Percentiles rank a stretch among this genome's conserved stretches.
Evolutionary conservation across 2,329 filamentous ascomycete species (phyloP).

Genomic region (Venturia oleaginea): DNA sequence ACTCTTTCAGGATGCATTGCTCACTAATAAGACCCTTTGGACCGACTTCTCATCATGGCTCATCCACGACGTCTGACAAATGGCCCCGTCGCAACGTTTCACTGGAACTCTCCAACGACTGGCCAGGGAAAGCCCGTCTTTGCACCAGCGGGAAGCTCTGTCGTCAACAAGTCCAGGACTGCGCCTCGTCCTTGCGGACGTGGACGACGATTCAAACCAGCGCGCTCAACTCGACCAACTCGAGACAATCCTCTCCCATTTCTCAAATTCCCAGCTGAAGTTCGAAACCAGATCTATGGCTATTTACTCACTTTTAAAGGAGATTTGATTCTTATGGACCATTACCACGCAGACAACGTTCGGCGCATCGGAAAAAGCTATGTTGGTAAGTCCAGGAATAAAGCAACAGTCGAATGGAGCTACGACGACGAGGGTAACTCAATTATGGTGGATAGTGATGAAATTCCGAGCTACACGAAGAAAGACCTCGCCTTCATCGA

Average conservation of each 20-base stretch:
- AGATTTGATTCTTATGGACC: not conserved
- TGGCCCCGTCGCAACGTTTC: not conserved
- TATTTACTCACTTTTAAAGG: not conserved
- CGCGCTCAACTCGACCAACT: not conserved
- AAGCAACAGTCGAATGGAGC: not conserved
- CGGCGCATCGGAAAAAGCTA: not conserved
- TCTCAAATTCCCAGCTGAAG: conserved; percentile 17
- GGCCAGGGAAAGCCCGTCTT: not conserved
- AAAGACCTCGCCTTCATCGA: not conserved
- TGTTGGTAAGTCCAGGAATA: not conserved
- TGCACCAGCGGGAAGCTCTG: not conserved
- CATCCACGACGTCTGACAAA: not conserved
- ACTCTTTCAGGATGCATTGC: not conserved
- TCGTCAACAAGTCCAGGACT: not conserved
- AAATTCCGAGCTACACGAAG: not conserved
- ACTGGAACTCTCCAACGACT: not conserved
- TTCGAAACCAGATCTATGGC: not conserved
- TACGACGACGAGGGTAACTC: not conserved
- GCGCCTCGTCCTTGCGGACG: not conserved
- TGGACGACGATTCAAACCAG: not conserved
- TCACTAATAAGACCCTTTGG: not conserved
- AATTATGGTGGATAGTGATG: not conserved
- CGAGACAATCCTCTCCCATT: not conserved
- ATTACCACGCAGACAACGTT: not conserved
- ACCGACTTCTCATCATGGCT: not conserved